A percentile compares a stretch with the other conserved stretches of the same genome.
Evolutionary conservation across 2,329 filamentous ascomycete species (phyloP).

Genomic region (Whalleya microplaca): DNA sequence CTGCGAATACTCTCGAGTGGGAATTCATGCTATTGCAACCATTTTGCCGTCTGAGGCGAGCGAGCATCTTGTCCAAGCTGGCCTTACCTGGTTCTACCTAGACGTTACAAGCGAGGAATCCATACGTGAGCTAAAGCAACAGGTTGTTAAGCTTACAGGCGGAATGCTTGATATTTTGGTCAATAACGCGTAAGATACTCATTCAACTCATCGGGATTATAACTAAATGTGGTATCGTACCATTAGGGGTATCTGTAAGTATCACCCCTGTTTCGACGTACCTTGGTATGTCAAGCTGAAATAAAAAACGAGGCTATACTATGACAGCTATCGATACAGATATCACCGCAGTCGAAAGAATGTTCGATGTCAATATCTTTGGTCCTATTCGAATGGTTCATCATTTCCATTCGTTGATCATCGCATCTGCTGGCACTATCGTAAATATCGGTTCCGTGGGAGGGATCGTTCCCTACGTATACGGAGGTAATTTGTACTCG

Average conservation of each 20-base stretch:
- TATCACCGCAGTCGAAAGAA: slow-evolving; percentile 14
- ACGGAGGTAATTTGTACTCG: slow-evolving; percentile 21
- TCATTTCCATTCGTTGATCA: slow-evolving; percentile 30
- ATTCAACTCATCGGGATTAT: background rate
- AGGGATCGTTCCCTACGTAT: slow-evolving; percentile 30
- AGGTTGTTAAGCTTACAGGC: background rate
- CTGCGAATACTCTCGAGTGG: slow-evolving; percentile 6
- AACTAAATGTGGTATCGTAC: background rate
- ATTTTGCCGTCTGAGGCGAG: slow-evolving; percentile 14
- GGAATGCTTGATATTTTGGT: slow-evolving; percentile 15
- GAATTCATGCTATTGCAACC: slow-evolving; percentile 21
- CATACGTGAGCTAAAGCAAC: background rate
- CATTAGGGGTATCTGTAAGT: slow-evolving; percentile 1
- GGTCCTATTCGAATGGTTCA: slow-evolving; percentile 34
- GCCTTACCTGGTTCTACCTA: slow-evolving; percentile 13
- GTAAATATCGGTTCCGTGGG: slow-evolving; percentile 36
- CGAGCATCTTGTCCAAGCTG: slow-evolving; percentile 18
- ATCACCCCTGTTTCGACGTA: background rate
- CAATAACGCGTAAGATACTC: slow-evolving; percentile 21
- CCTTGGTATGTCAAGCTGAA: background rate
- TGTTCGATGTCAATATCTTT: slow-evolving; percentile 36
- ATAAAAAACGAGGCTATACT: slow-evolving; percentile 34
- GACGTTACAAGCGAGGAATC: slow-evolving; percentile 25
- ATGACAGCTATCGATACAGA: slow-evolving; percentile 35
- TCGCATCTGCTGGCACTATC: slow-evolving; percentile 23